phyloP scores from a whole-genome alignment of 495 filamentous ascomycete genomes.

The Penicillium longicatenatum region DNA sequence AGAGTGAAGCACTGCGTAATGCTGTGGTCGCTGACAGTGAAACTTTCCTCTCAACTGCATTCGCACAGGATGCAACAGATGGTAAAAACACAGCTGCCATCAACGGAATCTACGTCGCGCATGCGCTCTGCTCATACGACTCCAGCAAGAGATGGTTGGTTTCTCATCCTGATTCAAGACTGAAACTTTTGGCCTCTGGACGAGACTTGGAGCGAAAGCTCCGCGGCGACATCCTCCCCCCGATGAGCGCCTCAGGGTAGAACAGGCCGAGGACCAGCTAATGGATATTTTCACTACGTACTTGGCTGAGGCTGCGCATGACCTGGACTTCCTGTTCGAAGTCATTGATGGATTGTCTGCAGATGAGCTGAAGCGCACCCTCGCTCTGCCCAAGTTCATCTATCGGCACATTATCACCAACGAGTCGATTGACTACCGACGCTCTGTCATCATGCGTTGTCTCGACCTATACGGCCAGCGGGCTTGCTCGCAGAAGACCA shows the following conservation, averaged over 20 bases:
- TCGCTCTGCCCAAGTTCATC: conserved; percentile 77
- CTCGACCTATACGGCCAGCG: conserved; percentile 84
- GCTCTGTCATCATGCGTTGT: conserved; percentile 78
- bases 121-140: conserved; percentile 62
- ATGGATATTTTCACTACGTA: conserved; percentile 85
- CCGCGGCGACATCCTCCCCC: conserved; percentile 67
- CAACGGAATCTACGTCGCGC: conserved; percentile 82
- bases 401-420: conserved; percentile 82
- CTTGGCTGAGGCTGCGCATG: conserved; percentile 68
- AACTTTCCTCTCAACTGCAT: conserved; percentile 63
- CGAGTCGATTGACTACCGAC: conserved; percentile 87
- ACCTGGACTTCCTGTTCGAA: conserved; percentile 87
- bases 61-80: conserved; percentile 57
- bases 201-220: conserved; percentile 74
- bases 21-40: conserved; percentile 74
- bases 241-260: conserved; percentile 76
- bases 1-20: conserved; percentile 72
- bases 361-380: conserved; percentile 76
- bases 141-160: conserved; percentile 71
- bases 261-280: conserved; percentile 86
- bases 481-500: conserved; percentile 78
- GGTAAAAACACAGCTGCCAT: conserved; percentile 74
- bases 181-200: conserved; percentile 66
- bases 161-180: conserved; percentile 69
- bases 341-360: conserved; percentile 82